Evolutionary conservation across 257 asterid genomes (phyloP).

Genomic region (Osmanthus fragrans): DNA sequence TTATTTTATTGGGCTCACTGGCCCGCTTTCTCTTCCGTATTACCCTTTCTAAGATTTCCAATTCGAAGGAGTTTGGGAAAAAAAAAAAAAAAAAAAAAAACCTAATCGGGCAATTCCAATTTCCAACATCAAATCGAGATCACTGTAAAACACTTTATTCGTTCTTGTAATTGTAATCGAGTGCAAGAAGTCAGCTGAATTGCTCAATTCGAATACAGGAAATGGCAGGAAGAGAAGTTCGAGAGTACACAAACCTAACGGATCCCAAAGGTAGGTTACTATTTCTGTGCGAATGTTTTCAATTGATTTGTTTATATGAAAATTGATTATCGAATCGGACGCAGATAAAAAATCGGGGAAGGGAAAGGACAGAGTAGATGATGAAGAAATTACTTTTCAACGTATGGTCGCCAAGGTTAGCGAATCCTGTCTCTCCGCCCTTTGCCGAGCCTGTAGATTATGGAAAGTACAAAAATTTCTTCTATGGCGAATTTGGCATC

Average conservation of each 20-base stretch:
- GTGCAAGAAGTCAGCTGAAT: background rate
- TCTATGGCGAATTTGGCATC: background rate
- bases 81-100: background rate
- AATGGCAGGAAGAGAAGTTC: conserved; percentile 96
- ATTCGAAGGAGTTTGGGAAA: background rate
- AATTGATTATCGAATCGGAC: background rate
- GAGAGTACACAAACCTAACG: conserved; percentile 89
- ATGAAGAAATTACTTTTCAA: conserved; percentile 89
- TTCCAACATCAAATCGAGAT: background rate
- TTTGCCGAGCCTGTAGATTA: conserved; percentile 3
- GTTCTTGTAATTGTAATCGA: background rate
- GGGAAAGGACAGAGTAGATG: conserved; percentile 86
- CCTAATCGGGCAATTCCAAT: background rate
- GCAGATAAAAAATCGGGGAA: conserved; percentile 83
- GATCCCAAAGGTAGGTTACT: conserved; percentile 77
- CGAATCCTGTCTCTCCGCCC: conserved; percentile 51
- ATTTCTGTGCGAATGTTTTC: background rate
- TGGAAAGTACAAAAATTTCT: background rate
- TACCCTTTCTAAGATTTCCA: background rate
- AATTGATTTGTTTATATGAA: background rate
- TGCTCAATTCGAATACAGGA: background rate
- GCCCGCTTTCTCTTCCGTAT: background rate
- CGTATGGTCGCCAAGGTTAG: conserved; percentile 99
- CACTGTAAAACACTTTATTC: background rate
- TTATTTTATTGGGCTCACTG: background rate